Evolutionary conservation across 768 basidiomycete genomes (phyloP), one percentile per base, ranked within the genome.

Genomic region (Trametes gibbosa): DNA sequence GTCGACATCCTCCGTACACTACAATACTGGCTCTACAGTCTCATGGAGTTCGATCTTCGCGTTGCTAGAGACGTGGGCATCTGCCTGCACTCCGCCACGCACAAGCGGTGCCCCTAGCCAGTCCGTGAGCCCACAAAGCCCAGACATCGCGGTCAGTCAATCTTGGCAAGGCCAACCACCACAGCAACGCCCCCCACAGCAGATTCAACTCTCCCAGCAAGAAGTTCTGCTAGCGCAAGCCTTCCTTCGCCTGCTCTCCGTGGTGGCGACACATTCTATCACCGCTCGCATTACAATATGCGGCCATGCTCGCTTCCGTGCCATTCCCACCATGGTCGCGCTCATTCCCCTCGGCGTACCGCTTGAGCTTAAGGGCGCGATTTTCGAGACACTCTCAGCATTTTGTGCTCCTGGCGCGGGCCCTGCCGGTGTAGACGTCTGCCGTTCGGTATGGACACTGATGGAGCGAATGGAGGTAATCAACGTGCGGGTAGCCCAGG

Each of bases 381-480:
- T 95, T 3, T 90, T 95, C 62, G 84, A 90, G 41, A 84, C 91
- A 0, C 76, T 95, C 8, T 82, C 89, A 6, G 85, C 92, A 1
- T 95, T 96, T 74, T 90, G 91, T 61, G 80, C 84, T 53, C 87
- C 92, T 7, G 92, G 90, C 9, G 91, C 87, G 0, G 89, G 90
- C 1, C 66, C 72, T 12, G 75, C 81, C 0, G 92, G 90, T 6
- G 83, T 88, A 13, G 91, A 95, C 66, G 83, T 94, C 39, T 92
- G 91, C 71, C 85, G 84, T 68, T 82, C 84, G 4, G 85, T 94
- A 0, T 95, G 93, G 94, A 80, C 79, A 1, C 72, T 89, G 49
- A 87, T 97, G 84, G 94, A 96, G 72, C 81, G 85, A 50, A 75
- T 86, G 21, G 93, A 95, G 66, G 85, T 95, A 34, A 90, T 87